Evolutionary conservation across 2,329 filamentous ascomycete genomes (phyloP), one percentile per base, ranked within the genome.

Genomic region (Cladosporium sp.): DNA sequence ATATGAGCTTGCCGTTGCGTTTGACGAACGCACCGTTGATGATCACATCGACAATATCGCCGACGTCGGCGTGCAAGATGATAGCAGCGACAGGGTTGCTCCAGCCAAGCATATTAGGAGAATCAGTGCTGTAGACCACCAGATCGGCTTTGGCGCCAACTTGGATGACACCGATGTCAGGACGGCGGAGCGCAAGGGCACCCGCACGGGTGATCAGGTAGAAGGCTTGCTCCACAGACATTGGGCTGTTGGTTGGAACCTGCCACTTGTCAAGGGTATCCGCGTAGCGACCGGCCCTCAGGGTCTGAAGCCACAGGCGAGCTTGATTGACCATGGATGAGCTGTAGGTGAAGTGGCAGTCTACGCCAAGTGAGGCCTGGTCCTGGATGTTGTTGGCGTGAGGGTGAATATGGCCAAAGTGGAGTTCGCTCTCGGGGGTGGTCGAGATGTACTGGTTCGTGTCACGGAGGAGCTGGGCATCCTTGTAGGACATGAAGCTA

Each of bases 381-480:
- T 87, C 84, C 30, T 79, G 79, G 30, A 82, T 76, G 10, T 77
- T 71, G 62, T 82, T 77, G 21, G 76, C 78, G 43, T 74, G 70
- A 1, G 79, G 77, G 65, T 87, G 83, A 0, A 75, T 77, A 69
- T 85, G 83, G n/a, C 85, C 85, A 72, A 82, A 87, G 71, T 86
- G 84, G 78, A 85, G 82, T 69, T 88, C 85, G 0, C 83, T 85
- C 70, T 88, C 86, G 1, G 85, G 84, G 0, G 86, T 87, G 65
- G 84, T 84, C 60, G 84, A 84, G 49, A 88, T 74, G 74, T 83
- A 83, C 59, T 86, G 81, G 73, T 87, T 83, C 2, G 79, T 79
- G 0, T 73, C 66, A 13, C 83, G 82, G 0, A 87, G 78, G 0
- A 85, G 76, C 1, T 73, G 62, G 0, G 76, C 76, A 16, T 82